A percentile compares a stretch with the other conserved stretches of the same genome.
Evolutionary conservation across 1,284 basidiomycete species (phyloP).

Genomic region (Sanghuangporus weigelae): DNA sequence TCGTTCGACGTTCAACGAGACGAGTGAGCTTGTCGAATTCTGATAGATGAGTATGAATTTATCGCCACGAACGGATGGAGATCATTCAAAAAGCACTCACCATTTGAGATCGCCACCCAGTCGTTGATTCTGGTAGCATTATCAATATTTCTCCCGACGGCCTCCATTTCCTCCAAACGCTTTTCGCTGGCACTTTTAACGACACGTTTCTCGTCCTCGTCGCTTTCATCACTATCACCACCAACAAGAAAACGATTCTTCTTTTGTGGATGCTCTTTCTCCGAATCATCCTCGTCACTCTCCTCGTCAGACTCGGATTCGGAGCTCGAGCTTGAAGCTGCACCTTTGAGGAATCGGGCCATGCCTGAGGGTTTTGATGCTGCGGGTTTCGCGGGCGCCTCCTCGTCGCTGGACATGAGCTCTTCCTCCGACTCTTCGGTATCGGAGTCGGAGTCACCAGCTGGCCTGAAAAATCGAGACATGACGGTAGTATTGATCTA

Average conservation of each 20-base stretch:
- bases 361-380: constrained; percentile 59
- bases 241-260: constrained; percentile 43
- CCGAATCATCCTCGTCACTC: constrained; percentile 31
- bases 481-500: constrained; percentile 33
- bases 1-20: constrained; percentile 86
- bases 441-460: constrained; percentile 76
- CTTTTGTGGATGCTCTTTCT: constrained; percentile 35
- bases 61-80: neutral
- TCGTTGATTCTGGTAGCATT: constrained; percentile 96
- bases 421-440: constrained; percentile 75
- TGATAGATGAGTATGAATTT: constrained; percentile 29
- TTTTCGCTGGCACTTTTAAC: constrained; percentile 87
- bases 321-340: constrained; percentile 38
- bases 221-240: constrained; percentile 59
- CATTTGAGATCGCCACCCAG: constrained; percentile 90
- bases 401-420: constrained; percentile 73
- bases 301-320: constrained; percentile 44
- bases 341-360: constrained; percentile 64
- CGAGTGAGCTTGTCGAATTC: constrained; percentile 96
- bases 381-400: constrained; percentile 42
- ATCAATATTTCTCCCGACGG: constrained; percentile 85
- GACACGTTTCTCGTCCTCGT: constrained; percentile 64
- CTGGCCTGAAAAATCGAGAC: constrained; percentile 87
- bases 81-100: constrained; percentile 36
- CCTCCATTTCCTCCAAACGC: constrained; percentile 85